A percentile compares a stretch with the other conserved stretches of the same genome.
Conservation (phyloP, 805 yeast genomes). For the Zygoascus biomembranicola region DNA sequence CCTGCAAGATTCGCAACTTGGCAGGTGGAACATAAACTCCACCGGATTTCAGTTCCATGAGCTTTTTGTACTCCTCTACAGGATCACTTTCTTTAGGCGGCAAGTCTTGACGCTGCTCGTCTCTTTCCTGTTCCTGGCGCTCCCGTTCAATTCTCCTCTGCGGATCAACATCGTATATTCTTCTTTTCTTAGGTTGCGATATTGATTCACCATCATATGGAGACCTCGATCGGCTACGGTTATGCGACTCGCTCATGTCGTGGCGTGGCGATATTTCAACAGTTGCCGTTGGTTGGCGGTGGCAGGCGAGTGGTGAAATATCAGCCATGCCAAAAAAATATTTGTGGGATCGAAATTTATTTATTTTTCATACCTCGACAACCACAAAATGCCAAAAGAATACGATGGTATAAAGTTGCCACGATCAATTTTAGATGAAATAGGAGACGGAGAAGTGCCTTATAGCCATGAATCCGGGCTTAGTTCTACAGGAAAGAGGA, state of each 20-base stretch:
- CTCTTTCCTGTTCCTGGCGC: background rate
- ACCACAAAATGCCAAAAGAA: background rate
- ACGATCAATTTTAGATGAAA: conserved; percentile 10
- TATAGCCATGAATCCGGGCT: conserved; percentile 1
- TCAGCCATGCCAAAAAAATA: background rate
- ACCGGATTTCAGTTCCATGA: conserved; percentile 33
- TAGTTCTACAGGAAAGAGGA: conserved; percentile 32
- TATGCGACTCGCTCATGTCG: background rate
- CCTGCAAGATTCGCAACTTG: conserved; percentile 37
- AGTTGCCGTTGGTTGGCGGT: background rate
- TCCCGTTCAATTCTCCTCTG: background rate
- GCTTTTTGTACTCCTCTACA: conserved; percentile 31
- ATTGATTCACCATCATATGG: background rate
- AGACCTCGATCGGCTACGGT: background rate
- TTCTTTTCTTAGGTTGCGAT: background rate
- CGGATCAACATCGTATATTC: conserved; percentile 1
- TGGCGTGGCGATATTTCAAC: background rate
- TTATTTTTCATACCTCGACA: background rate
- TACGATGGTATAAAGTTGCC: conserved; percentile 12
- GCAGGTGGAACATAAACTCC: conserved; percentile 52
- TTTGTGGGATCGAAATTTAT: background rate
- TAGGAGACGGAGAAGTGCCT: background rate
- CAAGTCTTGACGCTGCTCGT: background rate
- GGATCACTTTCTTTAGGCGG: conserved; percentile 14
- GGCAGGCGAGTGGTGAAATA: background rate